Evolutionary conservation across 805 yeast species (phyloP).

Genomic region (Cyberlindnera sargentensis): DNA sequence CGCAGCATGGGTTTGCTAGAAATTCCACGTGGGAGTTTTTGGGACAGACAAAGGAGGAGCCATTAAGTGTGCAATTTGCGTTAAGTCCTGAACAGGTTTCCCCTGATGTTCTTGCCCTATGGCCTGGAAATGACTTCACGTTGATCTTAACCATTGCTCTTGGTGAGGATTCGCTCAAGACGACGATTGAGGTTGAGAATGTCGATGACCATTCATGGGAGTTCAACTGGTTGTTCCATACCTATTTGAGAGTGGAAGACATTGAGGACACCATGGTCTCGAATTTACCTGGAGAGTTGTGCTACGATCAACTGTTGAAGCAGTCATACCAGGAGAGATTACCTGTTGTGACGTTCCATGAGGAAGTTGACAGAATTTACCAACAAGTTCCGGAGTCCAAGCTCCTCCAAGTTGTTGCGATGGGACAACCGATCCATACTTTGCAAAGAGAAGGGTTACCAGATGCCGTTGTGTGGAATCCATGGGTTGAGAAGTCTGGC

Average conservation of each 20-base stretch:
- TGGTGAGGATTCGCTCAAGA: slow-evolving; percentile 49
- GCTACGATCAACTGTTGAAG: slow-evolving; percentile 69
- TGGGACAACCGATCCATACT: slow-evolving; percentile 65
- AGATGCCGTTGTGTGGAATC: slow-evolving; percentile 92
- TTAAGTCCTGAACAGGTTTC: slow-evolving; percentile 80
- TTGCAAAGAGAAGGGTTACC: slow-evolving; percentile 56
- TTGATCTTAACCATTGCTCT: slow-evolving; percentile 64
- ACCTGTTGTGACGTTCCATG: slow-evolving; percentile 60
- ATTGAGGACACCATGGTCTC: slow-evolving; percentile 71
- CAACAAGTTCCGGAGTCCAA: slow-evolving; percentile 48
- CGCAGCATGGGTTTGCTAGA: slow-evolving; percentile 97
- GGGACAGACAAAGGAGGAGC: slow-evolving; percentile 67
- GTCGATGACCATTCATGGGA: slow-evolving; percentile 57
- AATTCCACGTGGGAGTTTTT: slow-evolving; percentile 88
- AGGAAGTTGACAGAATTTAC: slow-evolving; percentile 84
- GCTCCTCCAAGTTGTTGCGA: slow-evolving; percentile 58
- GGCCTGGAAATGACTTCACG: slow-evolving; percentile 65
- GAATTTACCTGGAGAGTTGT: slow-evolving; percentile 65
- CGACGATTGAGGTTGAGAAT: slow-evolving; percentile 72
- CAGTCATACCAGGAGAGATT: slow-evolving; percentile 60
- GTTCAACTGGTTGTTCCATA: slow-evolving; percentile 94
- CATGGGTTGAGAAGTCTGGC: slow-evolving; percentile 80
- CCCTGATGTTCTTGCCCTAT: slow-evolving; percentile 53
- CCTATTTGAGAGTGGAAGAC: slow-evolving; percentile 71
- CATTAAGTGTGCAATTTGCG: slow-evolving; percentile 85